Evolutionary conservation across 495 filamentous ascomycete genomes (phyloP), one percentile per base, ranked within the genome.

Genomic region (Aspergillus hancockii): DNA sequence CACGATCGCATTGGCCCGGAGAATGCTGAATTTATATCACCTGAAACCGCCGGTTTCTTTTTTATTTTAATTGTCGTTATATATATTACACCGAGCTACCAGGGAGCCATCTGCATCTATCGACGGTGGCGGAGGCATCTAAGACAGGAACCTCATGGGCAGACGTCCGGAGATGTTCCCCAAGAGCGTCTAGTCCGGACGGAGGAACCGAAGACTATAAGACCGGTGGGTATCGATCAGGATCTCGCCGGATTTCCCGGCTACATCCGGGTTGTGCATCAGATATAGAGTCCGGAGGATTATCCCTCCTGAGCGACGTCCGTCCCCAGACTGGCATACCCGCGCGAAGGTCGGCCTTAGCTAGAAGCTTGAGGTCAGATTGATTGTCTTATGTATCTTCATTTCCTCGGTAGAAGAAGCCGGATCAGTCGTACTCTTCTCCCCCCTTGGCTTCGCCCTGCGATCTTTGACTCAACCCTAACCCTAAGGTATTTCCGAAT

Each of bases 91-190:
- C 34, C 34, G 34, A 36, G 34, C 12, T 5, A 10, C 34, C 34
- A 12, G 34, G 31, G 34, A 36, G 13, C 9, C 34, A 36, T 14
- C 34, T 2, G 4, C 2, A 14, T 36, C 34, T 36, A 36, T 14
- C 12, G 34, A 5, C 12, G 6, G 34, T 36, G 13, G 34, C 34
- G 34, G 34, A 36, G 34, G 13, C 34, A 36, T 36, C 34, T 5
- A 36, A 36, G 34, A 36, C 34, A 36, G 34, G 34, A 36, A 14
- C 34, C 34, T 10, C 13, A 36, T 9, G 13, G 12, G 34, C 8
- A 36, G 34, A 28, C 3, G 32, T 6, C 16, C 62, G 62, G 62
- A 59, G 34, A 41, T 61, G 55, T 64, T 59, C 51, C 62, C 58
- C 36, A 55, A 61, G 56, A 32, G 49, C 62, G 58, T 59, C 51